Percentiles rank a stretch among this genome's conserved stretches.
phyloP scores from a whole-genome alignment of 177 flowering plant species.

The Vitis hybrid region DNA sequence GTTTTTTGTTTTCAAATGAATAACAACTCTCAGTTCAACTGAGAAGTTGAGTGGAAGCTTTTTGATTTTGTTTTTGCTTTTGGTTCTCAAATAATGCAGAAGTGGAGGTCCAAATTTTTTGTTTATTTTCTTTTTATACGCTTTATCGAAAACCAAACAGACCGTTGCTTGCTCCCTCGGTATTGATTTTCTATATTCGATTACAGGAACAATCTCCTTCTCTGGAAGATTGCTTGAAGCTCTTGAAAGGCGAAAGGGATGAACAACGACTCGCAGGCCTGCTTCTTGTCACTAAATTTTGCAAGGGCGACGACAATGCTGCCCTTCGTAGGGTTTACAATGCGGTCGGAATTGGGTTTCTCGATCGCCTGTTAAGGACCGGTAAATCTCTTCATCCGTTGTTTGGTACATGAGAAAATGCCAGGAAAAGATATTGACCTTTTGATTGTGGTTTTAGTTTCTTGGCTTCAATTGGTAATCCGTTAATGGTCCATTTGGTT shows the following conservation, averaged over 20 bases:
- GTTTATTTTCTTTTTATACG: too few relatives aligned
- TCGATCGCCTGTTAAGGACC: conserved; percentile 75
- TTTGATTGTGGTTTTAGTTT: neutral
- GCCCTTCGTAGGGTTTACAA: conserved; percentile 58
- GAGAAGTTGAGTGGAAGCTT: too few relatives aligned
- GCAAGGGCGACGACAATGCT: conserved; percentile 56
- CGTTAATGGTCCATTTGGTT: neutral
- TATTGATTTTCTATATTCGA: neutral
- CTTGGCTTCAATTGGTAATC: neutral
- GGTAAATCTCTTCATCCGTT: conserved; percentile 33
- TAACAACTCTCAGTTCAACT: too few relatives aligned
- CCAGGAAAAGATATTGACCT: too few relatives aligned
- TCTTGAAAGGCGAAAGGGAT: conserved; percentile 81
- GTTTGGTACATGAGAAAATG: neutral
- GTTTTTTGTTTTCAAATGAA: too few relatives aligned
- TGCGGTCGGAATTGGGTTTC: conserved; percentile 70
- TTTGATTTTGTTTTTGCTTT: too few relatives aligned
- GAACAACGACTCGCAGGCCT: conserved; percentile 93
- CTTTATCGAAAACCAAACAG: too few relatives aligned
- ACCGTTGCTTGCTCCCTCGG: neutral
- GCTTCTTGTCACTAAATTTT: conserved; percentile 72
- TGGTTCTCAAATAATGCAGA: too few relatives aligned
- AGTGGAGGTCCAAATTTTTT: too few relatives aligned
- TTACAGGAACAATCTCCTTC: conserved; percentile 38
- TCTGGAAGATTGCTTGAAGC: conserved; percentile 76